Percentiles rank a stretch among this genome's conserved stretches.
Evolutionary conservation across 371 early-diverging fungal genomes (phyloP).

Genomic region (Enteropsectra breve): DNA sequence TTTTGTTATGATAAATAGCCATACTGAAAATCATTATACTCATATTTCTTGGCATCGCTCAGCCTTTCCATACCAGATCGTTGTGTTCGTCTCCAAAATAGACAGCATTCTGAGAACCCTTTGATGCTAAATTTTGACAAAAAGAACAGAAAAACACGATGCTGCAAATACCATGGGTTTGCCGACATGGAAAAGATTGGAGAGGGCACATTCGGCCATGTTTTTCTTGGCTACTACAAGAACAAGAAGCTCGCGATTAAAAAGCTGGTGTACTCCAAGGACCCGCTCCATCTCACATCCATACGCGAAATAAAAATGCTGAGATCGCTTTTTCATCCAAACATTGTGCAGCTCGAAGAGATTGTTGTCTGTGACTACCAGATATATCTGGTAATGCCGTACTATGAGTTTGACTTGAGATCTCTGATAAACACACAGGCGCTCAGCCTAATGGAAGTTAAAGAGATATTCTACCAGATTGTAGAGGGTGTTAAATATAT

Average conservation of each 20-base stretch:
- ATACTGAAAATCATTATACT: too few species aligned
- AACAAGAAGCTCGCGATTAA: conserved; percentile 84
- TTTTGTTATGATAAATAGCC: too few species aligned
- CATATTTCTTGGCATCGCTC: too few species aligned
- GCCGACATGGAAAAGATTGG: conserved; percentile 66
- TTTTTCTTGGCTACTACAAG: conserved; percentile 72
- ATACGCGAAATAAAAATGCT: conserved; percentile 52
- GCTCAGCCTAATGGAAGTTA: conserved; percentile 91
- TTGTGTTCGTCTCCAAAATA: too few species aligned
- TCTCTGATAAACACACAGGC: conserved; percentile 62
- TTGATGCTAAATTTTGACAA: too few species aligned
- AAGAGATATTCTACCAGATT: conserved; percentile 79
- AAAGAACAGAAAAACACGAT: too few species aligned
- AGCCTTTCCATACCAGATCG: too few species aligned
- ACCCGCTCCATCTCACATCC: conserved; percentile 56
- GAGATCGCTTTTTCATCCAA: conserved; percentile 17
- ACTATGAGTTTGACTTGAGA: conserved; percentile 45
- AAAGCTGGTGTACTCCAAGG: conserved; percentile 71
- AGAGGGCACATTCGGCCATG: conserved; percentile 85
- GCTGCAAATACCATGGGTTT: not conserved
- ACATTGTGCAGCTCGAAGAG: conserved; percentile 21
- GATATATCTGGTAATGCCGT: conserved; percentile 2
- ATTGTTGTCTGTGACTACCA: conserved; percentile 13
- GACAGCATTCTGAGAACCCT: too few species aligned
- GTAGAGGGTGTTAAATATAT: conserved; percentile 67